Percentiles rank a stretch among this genome's conserved stretches.
Evolutionary conservation across 2,329 filamentous ascomycete species (phyloP).

Genomic region (Monosporascus sp.): DNA sequence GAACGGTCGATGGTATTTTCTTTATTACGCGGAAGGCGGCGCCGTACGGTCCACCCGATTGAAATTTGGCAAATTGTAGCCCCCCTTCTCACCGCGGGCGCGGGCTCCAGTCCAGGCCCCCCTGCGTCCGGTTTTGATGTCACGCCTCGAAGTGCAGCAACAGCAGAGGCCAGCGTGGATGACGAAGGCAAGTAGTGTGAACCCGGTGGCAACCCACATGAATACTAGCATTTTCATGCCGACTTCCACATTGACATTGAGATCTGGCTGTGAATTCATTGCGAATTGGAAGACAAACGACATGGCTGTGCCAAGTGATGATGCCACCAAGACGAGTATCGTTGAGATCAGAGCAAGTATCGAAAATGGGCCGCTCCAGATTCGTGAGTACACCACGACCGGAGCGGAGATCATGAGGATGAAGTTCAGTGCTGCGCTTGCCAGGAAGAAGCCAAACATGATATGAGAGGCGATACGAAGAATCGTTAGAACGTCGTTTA

Average conservation of each 20-base stretch:
- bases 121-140: slow-evolving; percentile 39
- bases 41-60: not conserved
- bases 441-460: slow-evolving; percentile 88
- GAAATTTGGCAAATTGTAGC: not conserved
- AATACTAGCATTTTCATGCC: slow-evolving; percentile 76
- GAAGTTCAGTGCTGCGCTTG: slow-evolving; percentile 64
- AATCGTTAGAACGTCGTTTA: slow-evolving; percentile 68
- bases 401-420: slow-evolving; percentile 64
- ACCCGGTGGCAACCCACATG: slow-evolving; percentile 77
- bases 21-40: not conserved
- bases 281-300: slow-evolving; percentile 77
- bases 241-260: slow-evolving; percentile 71
- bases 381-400: slow-evolving; percentile 49
- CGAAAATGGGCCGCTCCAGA: slow-evolving; percentile 62
- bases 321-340: slow-evolving; percentile 63
- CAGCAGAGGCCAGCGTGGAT: slow-evolving; percentile 75
- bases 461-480: slow-evolving; percentile 70
- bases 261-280: slow-evolving; percentile 62
- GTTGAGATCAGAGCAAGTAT: slow-evolving; percentile 64
- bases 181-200: slow-evolving; percentile 64
- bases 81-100: not conserved
- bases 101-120: slow-evolving; percentile 2
- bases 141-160: slow-evolving; percentile 59
- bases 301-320: slow-evolving; percentile 76
- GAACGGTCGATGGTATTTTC: not conserved